These are phyloP conservation scores for Raphanus hybrid DNA, from an alignment of 441 rosid genomes.

Conservation along the genomic window DNA sequence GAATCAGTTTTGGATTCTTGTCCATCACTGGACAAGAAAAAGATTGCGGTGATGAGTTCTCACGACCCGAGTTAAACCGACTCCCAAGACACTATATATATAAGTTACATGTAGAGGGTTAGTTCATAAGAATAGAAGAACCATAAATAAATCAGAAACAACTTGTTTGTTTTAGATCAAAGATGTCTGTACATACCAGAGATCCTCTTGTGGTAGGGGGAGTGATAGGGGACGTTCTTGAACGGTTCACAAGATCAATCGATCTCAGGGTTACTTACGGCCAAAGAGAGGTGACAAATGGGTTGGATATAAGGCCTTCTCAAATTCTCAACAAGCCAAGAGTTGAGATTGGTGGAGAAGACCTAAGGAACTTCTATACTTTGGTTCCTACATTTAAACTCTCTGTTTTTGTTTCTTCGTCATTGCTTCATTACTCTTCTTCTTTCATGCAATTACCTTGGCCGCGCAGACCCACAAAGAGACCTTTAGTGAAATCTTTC, in stretches of 20 bases:
- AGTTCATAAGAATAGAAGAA: background rate
- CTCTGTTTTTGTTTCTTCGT: background rate
- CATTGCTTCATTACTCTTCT: background rate
- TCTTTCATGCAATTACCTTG: background rate
- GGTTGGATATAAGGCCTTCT: constrained; percentile 80
- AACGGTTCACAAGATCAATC: constrained; percentile 61
- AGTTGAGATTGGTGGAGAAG: constrained; percentile 81
- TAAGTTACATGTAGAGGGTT: constrained; percentile 6
- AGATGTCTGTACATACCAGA: constrained; percentile 45
- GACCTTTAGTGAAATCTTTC: background rate
- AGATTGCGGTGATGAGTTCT: constrained; percentile 39
- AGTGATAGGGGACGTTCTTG: constrained; percentile 81
- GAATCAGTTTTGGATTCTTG: constrained; percentile 35
- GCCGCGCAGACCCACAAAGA: constrained; percentile 18
- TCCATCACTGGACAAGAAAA: constrained; percentile 36
- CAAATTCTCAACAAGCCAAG: constrained; percentile 70
- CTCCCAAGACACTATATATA: constrained; percentile 29
- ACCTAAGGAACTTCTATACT: constrained; percentile 80
- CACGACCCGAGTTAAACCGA: constrained; percentile 30
- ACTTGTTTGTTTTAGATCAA: constrained; percentile 13
- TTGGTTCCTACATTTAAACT: constrained; percentile 47
- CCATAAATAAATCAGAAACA: background rate
- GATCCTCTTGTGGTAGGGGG: constrained; percentile 84
- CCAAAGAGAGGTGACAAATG: constrained; percentile 65
- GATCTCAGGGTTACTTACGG: constrained; percentile 52